Conservation (phyloP, 371 early-diverging fungal genomes). For the Umbelopsis sp. region DNA sequence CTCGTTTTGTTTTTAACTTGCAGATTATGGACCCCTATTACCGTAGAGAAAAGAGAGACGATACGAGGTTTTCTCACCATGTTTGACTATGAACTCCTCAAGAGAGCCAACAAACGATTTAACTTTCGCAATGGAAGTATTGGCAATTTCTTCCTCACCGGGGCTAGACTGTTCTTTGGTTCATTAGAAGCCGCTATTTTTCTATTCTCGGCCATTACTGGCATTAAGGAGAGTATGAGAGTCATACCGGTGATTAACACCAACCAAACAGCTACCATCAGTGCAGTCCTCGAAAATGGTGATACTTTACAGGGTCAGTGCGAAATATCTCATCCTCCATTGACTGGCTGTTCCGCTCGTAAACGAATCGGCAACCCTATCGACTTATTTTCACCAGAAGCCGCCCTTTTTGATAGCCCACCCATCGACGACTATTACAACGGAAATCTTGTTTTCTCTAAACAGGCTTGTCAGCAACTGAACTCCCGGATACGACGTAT, state of each 20-base stretch:
- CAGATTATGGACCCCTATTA: slow-evolving; percentile 63
- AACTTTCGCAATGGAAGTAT: slow-evolving; percentile 63
- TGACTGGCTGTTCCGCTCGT: slow-evolving; percentile 9
- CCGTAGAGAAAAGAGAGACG: slow-evolving; percentile 56
- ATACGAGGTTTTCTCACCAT: slow-evolving; percentile 64
- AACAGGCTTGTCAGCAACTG: slow-evolving; percentile 36
- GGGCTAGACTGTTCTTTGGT: slow-evolving; percentile 71
- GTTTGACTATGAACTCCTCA: slow-evolving; percentile 58
- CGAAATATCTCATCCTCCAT: slow-evolving; percentile 65
- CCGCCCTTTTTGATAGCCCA: slow-evolving; percentile 22
- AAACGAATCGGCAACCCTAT: slow-evolving; percentile 26
- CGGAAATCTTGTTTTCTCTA: slow-evolving; percentile 50
- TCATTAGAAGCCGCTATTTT: slow-evolving; percentile 72
- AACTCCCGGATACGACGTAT: slow-evolving; percentile 55
- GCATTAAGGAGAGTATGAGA: slow-evolving; percentile 55
- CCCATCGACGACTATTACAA: slow-evolving; percentile 24
- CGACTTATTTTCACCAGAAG: slow-evolving; percentile 30
- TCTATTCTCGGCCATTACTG: slow-evolving; percentile 64
- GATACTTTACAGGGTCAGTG: slow-evolving; percentile 62
- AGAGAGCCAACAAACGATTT: slow-evolving; percentile 52
- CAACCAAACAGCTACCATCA: slow-evolving; percentile 62
- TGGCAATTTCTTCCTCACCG: slow-evolving; percentile 69
- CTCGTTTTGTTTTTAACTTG: slow-evolving; percentile 22
- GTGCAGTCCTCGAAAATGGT: slow-evolving; percentile 62
- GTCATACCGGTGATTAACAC: slow-evolving; percentile 69